Base-by-base conservation (phyloP, 768 basidiomycete genomes). In the Pisolithus tinctorius region DNA sequence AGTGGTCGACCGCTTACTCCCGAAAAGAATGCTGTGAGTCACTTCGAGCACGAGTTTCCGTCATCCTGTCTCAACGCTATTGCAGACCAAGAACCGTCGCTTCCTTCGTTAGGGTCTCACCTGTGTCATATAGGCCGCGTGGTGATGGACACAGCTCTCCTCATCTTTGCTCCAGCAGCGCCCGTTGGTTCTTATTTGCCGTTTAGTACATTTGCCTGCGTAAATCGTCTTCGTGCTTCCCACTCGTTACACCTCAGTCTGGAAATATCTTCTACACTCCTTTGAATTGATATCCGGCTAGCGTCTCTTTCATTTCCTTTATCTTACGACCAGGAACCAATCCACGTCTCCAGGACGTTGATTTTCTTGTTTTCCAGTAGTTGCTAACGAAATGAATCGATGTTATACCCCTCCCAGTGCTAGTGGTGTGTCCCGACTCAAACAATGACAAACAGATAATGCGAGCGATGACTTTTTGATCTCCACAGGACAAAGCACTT, bases 1-100 rank as follows among this genome's bases (percentile, higher is more conserved):
- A 87, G 83, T 57, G 95, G 95, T 45, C 81, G 95, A 64, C 93
- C 94, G 50, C 74, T 96, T 70, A 96, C 94, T 36, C 95, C 94
- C 17, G 94, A 98, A 74, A 95, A 94, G 78, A 76, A 79, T 54
- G 80, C 82, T 59, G 91, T 92, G 64, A 72, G 87, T 78, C 16
- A 51, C 49, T 45, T 37, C 42, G 31, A 48, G 23, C 43, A 36
- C 36, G 20, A 47, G 17, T 37, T 17, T 17, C 54, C 40, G 16
- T 55, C 59, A 38, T 57, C 51, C 20, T 55, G 45, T 17, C 50
- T 59, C 36, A 54, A 20, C 17, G 20, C 13, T 36, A n/a, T 3
- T 55, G 20, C 50, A 67, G 64, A 67, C 66, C 64, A 68, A 69
- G 53, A 67, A 67, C 47, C 68, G 66, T 57, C 66, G 66, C 48